Evolutionary conservation across 164 flowering plant genomes (phyloP).

Genomic region (Santalum album): DNA sequence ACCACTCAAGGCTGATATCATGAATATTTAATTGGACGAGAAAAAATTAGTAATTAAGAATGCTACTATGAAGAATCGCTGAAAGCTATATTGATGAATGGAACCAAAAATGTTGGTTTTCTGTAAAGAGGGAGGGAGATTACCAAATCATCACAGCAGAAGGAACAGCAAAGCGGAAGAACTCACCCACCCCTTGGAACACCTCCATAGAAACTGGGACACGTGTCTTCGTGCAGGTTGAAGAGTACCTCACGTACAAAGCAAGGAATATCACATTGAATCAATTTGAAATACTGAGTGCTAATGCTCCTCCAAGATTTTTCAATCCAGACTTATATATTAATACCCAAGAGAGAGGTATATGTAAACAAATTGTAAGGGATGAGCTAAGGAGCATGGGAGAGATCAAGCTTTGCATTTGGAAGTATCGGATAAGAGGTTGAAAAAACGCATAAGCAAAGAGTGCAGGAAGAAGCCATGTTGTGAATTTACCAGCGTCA

Average conservation of each 20-base stretch:
- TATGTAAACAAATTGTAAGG: constrained; percentile 28
- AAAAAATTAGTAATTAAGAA: too few species aligned
- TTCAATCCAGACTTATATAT: constrained; percentile 43
- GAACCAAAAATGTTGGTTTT: too few species aligned
- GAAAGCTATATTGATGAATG: too few species aligned
- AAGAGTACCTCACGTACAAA: constrained; percentile 40
- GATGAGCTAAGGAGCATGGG: constrained; percentile 42
- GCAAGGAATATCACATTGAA: constrained; percentile 33
- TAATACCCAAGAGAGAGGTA: constrained; percentile 44
- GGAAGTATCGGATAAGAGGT: constrained; percentile 41
- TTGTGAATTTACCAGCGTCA: constrained; percentile 41
- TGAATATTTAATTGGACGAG: not conserved
- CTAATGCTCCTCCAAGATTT: constrained; percentile 45
- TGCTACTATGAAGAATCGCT: too few species aligned
- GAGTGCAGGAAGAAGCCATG: constrained; percentile 48
- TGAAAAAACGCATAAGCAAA: constrained; percentile 45
- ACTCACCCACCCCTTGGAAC: not conserved
- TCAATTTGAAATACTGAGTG: constrained; percentile 41
- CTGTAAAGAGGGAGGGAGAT: not conserved
- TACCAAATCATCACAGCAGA: constrained; percentile 88
- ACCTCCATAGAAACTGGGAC: constrained; percentile 45
- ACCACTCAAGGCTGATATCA: constrained; percentile 61
- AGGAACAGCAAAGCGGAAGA: constrained; percentile 51
- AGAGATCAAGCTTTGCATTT: constrained; percentile 34
- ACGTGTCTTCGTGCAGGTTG: constrained; percentile 56